A percentile compares a stretch with the other conserved stretches of the same genome.
These are phyloP conservation scores for Backusella morwellensis DNA, from an alignment of 192 early-diverging fungal species.

Conservation along the genomic window DNA sequence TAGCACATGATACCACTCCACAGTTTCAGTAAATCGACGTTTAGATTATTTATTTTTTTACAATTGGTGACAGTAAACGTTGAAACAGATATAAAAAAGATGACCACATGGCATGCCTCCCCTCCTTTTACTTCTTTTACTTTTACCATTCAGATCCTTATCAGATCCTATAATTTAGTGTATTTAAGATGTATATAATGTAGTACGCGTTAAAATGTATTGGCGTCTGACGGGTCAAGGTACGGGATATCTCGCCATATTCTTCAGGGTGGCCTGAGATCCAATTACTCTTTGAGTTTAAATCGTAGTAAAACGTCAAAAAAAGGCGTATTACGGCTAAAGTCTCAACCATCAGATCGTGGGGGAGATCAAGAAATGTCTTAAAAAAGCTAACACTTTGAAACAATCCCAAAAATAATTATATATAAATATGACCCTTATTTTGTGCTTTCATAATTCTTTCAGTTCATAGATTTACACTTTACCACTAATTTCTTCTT, in stretches of 20 bases:
- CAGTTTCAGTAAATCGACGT: too few species aligned
- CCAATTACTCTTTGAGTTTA: not conserved
- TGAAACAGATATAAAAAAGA: too few species aligned
- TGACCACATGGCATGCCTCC: too few species aligned
- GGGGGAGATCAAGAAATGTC: not conserved
- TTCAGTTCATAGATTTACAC: not conserved
- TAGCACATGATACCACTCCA: too few species aligned
- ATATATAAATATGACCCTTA: not conserved
- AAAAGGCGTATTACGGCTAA: not conserved
- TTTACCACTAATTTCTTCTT: not conserved
- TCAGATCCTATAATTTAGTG: not conserved
- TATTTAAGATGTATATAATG: not conserved
- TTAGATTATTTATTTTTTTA: too few species aligned
- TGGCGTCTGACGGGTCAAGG: not conserved
- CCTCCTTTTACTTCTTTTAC: not conserved
- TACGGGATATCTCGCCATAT: not conserved
- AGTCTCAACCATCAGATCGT: not conserved
- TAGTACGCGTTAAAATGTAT: constrained; percentile 3
- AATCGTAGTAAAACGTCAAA: not conserved
- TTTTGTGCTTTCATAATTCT: not conserved
- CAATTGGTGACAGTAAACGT: too few species aligned
- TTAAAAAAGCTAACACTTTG: not conserved
- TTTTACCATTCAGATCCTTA: not conserved
- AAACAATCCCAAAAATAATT: not conserved
- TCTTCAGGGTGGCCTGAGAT: not conserved